Evolutionary conservation across 179 eudicot genomes (phyloP).

Genomic region (Camellia oleifera): DNA sequence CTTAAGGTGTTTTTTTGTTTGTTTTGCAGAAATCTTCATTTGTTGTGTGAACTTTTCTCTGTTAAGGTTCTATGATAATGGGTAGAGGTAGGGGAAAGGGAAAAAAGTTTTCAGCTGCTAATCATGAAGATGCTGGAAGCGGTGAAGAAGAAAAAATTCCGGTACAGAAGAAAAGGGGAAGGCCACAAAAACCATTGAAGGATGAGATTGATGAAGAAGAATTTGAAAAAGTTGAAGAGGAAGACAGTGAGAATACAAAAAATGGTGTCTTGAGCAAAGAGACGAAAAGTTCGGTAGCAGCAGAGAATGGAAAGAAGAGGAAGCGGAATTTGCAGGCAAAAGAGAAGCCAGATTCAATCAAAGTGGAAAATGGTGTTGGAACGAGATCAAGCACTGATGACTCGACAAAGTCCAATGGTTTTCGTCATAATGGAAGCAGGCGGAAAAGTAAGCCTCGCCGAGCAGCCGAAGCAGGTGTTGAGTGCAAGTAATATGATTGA

Average conservation of each 20-base stretch:
- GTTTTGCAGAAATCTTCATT: constrained; percentile 1
- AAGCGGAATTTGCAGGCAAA: constrained; percentile 43
- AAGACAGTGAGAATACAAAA: constrained; percentile 34
- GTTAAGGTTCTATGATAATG: constrained; percentile 30
- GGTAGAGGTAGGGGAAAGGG: constrained; percentile 57
- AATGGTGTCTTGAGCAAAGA: constrained; percentile 28
- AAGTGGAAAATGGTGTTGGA: constrained; percentile 47
- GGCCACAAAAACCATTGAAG: constrained; percentile 58
- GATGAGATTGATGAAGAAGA: constrained; percentile 42
- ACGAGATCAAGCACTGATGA: constrained; percentile 41
- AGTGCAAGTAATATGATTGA: constrained; percentile 36
- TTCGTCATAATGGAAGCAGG: constrained; percentile 70
- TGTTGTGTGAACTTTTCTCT: not conserved
- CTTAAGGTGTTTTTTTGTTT: not conserved
- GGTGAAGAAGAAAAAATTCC: constrained; percentile 61
- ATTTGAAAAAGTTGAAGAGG: constrained; percentile 35
- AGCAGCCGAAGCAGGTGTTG: constrained; percentile 81
- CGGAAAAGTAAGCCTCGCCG: constrained; percentile 83
- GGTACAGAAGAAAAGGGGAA: constrained; percentile 57
- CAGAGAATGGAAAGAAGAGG: constrained; percentile 58
- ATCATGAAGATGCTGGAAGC: constrained; percentile 37
- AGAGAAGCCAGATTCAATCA: constrained; percentile 38
- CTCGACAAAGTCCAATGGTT: constrained; percentile 47
- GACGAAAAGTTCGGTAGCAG: constrained; percentile 17
- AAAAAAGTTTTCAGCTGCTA: constrained; percentile 33